These are phyloP conservation scores for Oryza glaberrima DNA, from an alignment of 176 grass and related monocot genomes.

Conservation along the genomic window DNA sequence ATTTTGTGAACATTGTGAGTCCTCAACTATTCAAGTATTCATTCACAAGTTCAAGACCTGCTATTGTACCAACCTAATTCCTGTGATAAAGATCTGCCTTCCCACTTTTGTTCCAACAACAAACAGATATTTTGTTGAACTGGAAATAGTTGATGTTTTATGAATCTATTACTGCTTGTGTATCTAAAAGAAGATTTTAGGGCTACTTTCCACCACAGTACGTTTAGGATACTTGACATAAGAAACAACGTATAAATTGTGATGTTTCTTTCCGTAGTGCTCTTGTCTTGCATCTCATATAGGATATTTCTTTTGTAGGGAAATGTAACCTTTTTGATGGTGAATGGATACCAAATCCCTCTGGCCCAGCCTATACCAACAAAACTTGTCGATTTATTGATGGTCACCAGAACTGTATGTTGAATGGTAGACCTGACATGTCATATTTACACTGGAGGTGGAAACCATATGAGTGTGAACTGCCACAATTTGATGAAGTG, in stretches of 20 bases:
- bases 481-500: slow-evolving; percentile 55
- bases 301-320: slow-evolving; percentile 24
- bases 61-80: neutral
- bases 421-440: slow-evolving; percentile 70
- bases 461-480: slow-evolving; percentile 75
- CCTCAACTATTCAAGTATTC: neutral
- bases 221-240: slow-evolving; percentile 19
- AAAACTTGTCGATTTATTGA: slow-evolving; percentile 75
- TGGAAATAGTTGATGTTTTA: neutral
- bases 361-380: slow-evolving; percentile 83
- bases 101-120: neutral
- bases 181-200: neutral
- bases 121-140: neutral
- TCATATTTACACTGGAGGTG: slow-evolving; percentile 75
- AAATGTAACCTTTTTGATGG: slow-evolving; percentile 69
- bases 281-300: slow-evolving; percentile 39
- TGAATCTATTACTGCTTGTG: neutral
- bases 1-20: neutral
- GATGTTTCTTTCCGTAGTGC: neutral
- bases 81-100: slow-evolving; percentile 7
- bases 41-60: neutral
- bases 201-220: neutral
- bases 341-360: slow-evolving; percentile 65
- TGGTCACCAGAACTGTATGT: slow-evolving; percentile 76
- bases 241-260: slow-evolving; percentile 10